These are phyloP conservation scores for Schizosaccharomyces cryophilus DNA, from an alignment of 805 yeast genomes.

Conservation along the genomic window DNA sequence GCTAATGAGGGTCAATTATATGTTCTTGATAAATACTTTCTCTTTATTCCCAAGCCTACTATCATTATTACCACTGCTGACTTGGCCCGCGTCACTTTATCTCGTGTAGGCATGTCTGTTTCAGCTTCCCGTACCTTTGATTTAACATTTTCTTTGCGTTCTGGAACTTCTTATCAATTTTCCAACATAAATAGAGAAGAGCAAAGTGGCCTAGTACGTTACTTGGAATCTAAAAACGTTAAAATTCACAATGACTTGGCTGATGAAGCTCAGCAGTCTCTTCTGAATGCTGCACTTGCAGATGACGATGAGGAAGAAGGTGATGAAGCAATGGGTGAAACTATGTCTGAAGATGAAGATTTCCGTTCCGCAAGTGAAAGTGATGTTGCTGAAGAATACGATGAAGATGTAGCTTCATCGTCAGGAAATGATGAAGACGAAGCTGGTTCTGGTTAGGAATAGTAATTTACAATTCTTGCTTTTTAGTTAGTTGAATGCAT, in stretches of 20 bases:
- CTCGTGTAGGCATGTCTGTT: conserved; percentile 66
- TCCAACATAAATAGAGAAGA: conserved; percentile 80
- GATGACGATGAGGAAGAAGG: conserved; percentile 29
- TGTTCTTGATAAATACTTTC: conserved; percentile 73
- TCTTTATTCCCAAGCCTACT: conserved; percentile 85
- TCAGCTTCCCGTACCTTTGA: conserved; percentile 77
- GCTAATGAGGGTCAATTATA: conserved; percentile 87
- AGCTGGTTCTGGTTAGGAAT: not conserved
- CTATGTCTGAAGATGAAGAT: conserved; percentile 43
- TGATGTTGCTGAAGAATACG: conserved; percentile 68
- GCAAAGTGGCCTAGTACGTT: conserved; percentile 53
- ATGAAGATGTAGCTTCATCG: conserved; percentile 23
- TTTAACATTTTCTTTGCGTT: conserved; percentile 48
- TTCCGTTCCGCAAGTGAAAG: conserved; percentile 36
- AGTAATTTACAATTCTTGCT: not conserved
- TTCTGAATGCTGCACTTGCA: conserved; percentile 47
- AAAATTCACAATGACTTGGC: conserved; percentile 71
- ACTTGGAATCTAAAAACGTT: conserved; percentile 51
- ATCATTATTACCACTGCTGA: conserved; percentile 73
- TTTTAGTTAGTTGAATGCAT: not conserved
- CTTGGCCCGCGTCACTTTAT: conserved; percentile 48
- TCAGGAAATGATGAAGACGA: not conserved
- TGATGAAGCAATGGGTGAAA: conserved; percentile 59
- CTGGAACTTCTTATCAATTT: conserved; percentile 49
- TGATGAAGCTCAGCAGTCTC: conserved; percentile 40